Evolutionary conservation across 352 stramenopile genomes (phyloP), one percentile per base, ranked within the genome.

Genomic region (Heterotrichella gracilis): DNA sequence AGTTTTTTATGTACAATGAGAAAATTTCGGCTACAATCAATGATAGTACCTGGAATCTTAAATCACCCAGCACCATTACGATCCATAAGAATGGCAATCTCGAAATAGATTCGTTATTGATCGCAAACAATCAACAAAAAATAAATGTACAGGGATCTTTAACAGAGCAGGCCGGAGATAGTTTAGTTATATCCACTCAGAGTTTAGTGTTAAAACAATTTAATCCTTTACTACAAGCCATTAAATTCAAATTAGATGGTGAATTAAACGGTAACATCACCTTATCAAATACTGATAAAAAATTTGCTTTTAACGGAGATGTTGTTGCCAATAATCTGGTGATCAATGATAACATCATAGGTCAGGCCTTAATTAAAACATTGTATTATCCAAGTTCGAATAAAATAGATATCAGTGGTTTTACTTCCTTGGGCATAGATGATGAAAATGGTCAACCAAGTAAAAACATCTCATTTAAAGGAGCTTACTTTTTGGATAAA

Each of bases 281-380:
- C n/a, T n/a, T 53, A 17, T 53, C 32, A 17, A 53, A 53, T 53
- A n/a, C 32, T 53, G n/a, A 53, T 53, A 53, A 53, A 53, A 53
- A 53, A 17, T 53, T 53, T 53, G 32, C 32, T 9, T 53, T 53
- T 53, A 9, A n/a, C 32, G 32, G 32, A 9, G 32, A 53, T n/a
- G 9, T 53, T n/a, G n/a, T 17, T n/a, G 9, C n/a, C 32, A 53
- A 53, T 17, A 9, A 53, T 17, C n/a, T 53, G n/a, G n/a, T 17
- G 32, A 53, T 53, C 32, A 53, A 53, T 53, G 32, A 53, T n/a
- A 53, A 53, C n/a, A n/a, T 53, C n/a, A n/a, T 53, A n/a, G 32
- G 32, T 53, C 9, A 53, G 32, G 9, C n/a, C 9, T 17, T 9
- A 17, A n/a, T 53, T 53, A 9, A 53, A 9, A 53, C 32, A 9